Conservation (phyloP, 192 early-diverging fungal species). For the Backusella parvicylindrica region DNA sequence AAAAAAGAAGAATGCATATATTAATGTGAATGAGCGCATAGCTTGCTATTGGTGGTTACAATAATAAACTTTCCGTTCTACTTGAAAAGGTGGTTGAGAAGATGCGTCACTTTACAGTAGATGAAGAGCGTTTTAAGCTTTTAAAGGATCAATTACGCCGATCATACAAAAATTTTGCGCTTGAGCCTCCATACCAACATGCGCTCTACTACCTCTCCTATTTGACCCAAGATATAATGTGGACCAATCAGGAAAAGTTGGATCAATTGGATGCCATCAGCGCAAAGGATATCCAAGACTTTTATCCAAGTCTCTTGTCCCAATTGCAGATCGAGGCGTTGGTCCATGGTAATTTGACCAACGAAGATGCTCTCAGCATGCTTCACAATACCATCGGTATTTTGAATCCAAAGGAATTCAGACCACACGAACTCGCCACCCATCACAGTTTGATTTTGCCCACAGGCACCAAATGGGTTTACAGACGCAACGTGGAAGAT, state of each 20-base stretch:
- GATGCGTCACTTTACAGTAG: constrained; percentile 60
- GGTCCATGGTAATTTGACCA: constrained; percentile 80
- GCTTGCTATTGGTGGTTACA: constrained; percentile 77
- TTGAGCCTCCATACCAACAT: constrained; percentile 76
- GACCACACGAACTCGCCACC: constrained; percentile 44
- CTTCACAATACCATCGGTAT: constrained; percentile 52
- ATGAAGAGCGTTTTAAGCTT: constrained; percentile 67
- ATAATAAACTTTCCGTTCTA: constrained; percentile 76
- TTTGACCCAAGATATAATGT: constrained; percentile 72
- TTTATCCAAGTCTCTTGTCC: constrained; percentile 69
- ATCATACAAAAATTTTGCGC: constrained; percentile 70
- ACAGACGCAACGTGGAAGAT: constrained; percentile 60
- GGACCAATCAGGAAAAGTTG: constrained; percentile 75
- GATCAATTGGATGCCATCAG: constrained; percentile 64
- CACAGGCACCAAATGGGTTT: constrained; percentile 37
- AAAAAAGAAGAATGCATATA: not conserved
- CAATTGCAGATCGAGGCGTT: constrained; percentile 73
- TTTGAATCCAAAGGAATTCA: constrained; percentile 56
- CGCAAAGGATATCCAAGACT: constrained; percentile 66
- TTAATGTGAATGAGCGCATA: not conserved
- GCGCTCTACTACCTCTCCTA: constrained; percentile 69
- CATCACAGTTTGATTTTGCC: constrained; percentile 53
- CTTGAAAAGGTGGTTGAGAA: constrained; percentile 64
- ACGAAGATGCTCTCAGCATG: constrained; percentile 60
- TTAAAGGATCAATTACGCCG: constrained; percentile 70